These are phyloP conservation scores for Trichoderma reesei DNA, from an alignment of 495 filamentous ascomycete genomes.

Conservation along the genomic window DNA sequence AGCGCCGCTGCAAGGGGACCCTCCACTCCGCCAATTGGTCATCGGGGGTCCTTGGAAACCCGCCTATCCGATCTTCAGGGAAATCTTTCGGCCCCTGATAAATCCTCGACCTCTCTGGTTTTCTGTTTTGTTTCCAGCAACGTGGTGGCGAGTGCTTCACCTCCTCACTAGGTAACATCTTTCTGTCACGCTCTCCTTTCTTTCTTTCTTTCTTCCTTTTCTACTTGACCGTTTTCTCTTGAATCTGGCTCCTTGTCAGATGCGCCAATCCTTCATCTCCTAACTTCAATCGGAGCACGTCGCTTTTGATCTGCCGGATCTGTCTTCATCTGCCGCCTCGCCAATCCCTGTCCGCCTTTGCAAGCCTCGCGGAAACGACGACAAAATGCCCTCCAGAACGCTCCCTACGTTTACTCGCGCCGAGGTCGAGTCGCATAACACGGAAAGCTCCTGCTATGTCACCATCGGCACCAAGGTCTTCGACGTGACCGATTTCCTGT, in stretches of 20 bases:
- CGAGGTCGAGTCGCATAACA: constrained; percentile 76
- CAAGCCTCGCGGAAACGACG: neutral
- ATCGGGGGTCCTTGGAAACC: neutral
- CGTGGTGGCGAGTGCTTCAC: neutral
- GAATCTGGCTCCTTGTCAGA: neutral
- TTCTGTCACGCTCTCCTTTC: neutral
- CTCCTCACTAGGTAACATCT: neutral
- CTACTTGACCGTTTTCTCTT: neutral
- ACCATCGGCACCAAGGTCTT: constrained; percentile 83
- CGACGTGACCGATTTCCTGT: constrained; percentile 84
- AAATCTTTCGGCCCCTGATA: constrained; percentile 3
- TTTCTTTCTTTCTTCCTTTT: neutral
- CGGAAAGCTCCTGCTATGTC: constrained; percentile 81
- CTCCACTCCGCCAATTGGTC: neutral
- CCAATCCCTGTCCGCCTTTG: neutral
- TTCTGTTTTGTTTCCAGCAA: neutral
- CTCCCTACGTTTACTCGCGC: constrained; percentile 69
- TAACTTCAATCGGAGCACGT: neutral
- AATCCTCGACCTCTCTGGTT: neutral
- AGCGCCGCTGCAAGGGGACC: neutral
- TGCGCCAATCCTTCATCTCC: neutral
- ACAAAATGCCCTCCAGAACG: constrained; percentile 41
- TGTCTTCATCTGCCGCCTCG: neutral
- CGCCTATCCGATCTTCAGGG: constrained; percentile 1
- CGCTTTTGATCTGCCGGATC: neutral